A percentile compares a stretch with the other conserved stretches of the same genome.
phyloP scores from a whole-genome alignment of 257 asterid species.

The Osmanthus fragrans region DNA sequence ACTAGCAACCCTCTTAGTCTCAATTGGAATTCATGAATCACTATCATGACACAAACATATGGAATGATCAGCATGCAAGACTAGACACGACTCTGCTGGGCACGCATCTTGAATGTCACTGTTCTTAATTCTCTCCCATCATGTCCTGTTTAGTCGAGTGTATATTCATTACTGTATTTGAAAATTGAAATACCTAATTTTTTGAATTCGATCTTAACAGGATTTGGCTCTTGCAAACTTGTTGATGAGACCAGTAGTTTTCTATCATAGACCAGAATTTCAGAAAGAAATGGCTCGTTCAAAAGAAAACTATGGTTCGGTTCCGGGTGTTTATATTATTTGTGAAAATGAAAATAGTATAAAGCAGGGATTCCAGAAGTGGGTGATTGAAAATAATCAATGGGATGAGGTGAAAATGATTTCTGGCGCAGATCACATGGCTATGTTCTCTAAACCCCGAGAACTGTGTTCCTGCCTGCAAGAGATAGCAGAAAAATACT shows the following conservation, averaged over 20 bases:
- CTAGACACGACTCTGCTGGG: too few species aligned
- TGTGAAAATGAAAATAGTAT: conserved; percentile 30
- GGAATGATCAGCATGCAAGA: too few species aligned
- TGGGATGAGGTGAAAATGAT: conserved; percentile 36
- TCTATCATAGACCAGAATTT: background rate
- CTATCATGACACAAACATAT: too few species aligned
- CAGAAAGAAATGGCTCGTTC: conserved; percentile 6
- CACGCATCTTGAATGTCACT: too few species aligned
- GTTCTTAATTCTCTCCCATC: too few species aligned
- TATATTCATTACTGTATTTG: too few species aligned
- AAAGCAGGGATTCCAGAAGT: conserved; percentile 26
- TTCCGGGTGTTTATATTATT: conserved; percentile 39
- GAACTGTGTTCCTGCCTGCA: conserved; percentile 31
- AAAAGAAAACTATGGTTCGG: conserved; percentile 35
- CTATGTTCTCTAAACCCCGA: conserved; percentile 38
- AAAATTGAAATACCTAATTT: background rate
- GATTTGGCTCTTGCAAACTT: conserved; percentile 41
- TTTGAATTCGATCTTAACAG: conserved; percentile 12
- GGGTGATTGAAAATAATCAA: conserved; percentile 43
- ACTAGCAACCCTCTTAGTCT: too few species aligned
- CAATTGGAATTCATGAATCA: too few species aligned
- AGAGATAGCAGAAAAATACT: conserved; percentile 16
- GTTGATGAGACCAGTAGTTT: conserved; percentile 34
- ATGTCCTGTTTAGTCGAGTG: too few species aligned
- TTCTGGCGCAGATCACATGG: conserved; percentile 45